Conservation (phyloP, 768 basidiomycete genomes). For the Suillus luteus region DNA sequence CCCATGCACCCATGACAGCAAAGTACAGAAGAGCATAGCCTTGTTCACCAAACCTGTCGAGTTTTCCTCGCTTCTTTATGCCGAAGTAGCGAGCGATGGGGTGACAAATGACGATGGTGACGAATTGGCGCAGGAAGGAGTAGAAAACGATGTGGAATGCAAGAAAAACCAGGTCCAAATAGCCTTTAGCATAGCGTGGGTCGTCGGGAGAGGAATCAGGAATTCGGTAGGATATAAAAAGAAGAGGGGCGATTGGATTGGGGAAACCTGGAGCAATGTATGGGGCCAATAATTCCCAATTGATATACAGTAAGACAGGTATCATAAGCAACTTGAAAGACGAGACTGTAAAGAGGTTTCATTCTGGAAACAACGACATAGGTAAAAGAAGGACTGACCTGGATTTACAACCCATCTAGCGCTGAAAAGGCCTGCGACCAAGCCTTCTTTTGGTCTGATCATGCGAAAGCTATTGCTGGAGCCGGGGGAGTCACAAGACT, state of each 20-base stretch:
- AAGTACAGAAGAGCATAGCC: slow-evolving; percentile 88
- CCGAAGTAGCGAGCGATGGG: slow-evolving; percentile 74
- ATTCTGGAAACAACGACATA: neutral
- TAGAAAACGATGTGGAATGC: slow-evolving; percentile 85
- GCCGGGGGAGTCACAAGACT: slow-evolving; percentile 38
- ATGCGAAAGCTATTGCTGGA: slow-evolving; percentile 25
- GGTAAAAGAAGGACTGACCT: slow-evolving; percentile 41
- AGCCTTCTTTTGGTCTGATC: slow-evolving; percentile 26
- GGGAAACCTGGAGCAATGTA: slow-evolving; percentile 46
- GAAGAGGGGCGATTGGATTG: slow-evolving; percentile 75
- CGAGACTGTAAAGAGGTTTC: slow-evolving; percentile 43
- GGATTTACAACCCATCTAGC: slow-evolving; percentile 77
- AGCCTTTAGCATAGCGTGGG: slow-evolving; percentile 71
- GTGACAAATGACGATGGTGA: slow-evolving; percentile 63
- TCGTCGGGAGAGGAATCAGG: slow-evolving; percentile 52
- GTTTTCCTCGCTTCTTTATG: slow-evolving; percentile 63
- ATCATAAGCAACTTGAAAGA: slow-evolving; percentile 68
- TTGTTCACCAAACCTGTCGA: slow-evolving; percentile 90
- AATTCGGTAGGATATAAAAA: slow-evolving; percentile 72
- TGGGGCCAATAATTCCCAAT: slow-evolving; percentile 60
- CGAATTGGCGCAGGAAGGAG: slow-evolving; percentile 80
- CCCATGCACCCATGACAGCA: slow-evolving; percentile 65
- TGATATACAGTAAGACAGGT: slow-evolving; percentile 60
- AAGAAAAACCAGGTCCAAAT: slow-evolving; percentile 76
- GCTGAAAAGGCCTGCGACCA: slow-evolving; percentile 54